Evolutionary conservation across 805 yeast species (phyloP).

Genomic region (Zygoascus flipseniorum): DNA sequence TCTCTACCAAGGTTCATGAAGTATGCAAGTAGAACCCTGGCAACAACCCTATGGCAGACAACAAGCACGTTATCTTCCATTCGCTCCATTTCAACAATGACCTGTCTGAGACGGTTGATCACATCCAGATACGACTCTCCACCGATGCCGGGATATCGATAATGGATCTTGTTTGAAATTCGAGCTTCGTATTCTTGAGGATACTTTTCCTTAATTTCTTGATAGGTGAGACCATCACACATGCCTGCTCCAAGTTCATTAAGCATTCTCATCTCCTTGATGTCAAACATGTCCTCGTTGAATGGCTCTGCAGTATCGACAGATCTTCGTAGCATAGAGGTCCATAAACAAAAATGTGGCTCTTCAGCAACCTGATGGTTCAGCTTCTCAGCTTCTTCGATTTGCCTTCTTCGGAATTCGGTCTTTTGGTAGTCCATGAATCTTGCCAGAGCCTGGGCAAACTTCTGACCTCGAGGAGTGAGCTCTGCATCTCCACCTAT

Average conservation of each 20-base stretch:
- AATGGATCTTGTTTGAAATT: slow-evolving; percentile 65
- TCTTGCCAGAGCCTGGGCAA: slow-evolving; percentile 60
- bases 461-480: slow-evolving; percentile 70
- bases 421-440: slow-evolving; percentile 66
- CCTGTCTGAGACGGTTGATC: slow-evolving; percentile 77
- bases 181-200: slow-evolving; percentile 79
- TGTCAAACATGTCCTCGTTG: slow-evolving; percentile 62
- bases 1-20: slow-evolving; percentile 73
- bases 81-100: slow-evolving; percentile 87
- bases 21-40: slow-evolving; percentile 79
- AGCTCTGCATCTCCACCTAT: slow-evolving; percentile 88
- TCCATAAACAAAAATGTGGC: slow-evolving; percentile 83
- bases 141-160: slow-evolving; percentile 94
- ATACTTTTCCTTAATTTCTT: slow-evolving; percentile 60
- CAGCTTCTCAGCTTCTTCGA: slow-evolving; percentile 32
- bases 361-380: slow-evolving; percentile 41
- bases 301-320: slow-evolving; percentile 71
- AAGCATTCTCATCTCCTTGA: slow-evolving; percentile 86
- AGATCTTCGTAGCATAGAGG: slow-evolving; percentile 75
- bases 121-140: slow-evolving; percentile 96
- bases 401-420: slow-evolving; percentile 57
- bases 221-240: slow-evolving; percentile 88
- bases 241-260: slow-evolving; percentile 92
- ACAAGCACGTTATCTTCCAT: slow-evolving; percentile 79
- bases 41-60: slow-evolving; percentile 84